Base-by-base conservation (phyloP, 768 basidiomycete genomes). In the Strobilomyces confusus region DNA sequence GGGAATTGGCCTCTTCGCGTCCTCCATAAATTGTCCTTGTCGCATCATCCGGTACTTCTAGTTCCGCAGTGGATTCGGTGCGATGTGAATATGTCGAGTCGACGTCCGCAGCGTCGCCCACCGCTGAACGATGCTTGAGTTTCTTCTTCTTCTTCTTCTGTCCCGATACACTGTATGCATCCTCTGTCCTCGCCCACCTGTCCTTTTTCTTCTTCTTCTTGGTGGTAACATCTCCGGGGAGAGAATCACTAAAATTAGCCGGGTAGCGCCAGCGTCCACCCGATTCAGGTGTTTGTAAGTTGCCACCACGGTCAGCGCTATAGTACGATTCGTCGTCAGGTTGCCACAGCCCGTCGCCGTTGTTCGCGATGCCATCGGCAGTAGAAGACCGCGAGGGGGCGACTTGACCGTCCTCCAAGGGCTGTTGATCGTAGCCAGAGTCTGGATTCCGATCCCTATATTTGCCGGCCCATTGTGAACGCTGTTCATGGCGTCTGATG, bases 391-490 rank as follows among this genome's bases (percentile, higher is more conserved):
- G 64, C 15, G 53, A 44, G 2, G 63, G 60, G n/a, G 48, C 59
- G 62, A 70, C 81, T 67, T 95, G 90, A 3, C 92, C 94, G 49
- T 91, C 92, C 65, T 87, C 94, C 58, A 85, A 76, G 0, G 84
- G 71, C 55, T 84, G 84, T 14, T 80, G 81, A 49, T 90, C 86
- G 19, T 84, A 80, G 1, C 87, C 79, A 3, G 89, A 88, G 29
- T 78, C 70, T 0, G 83, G 77, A 8, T 86, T 77, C 49, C 92
- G 84, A 58, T 95, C 94, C 49, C 89, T 85, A 73, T 91, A 97
- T 51, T 89, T 84, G 51, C 71, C 75, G 12, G 91, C 87, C 95
- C 95, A 98, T 59, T 91, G 87, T 42, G 86, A 90, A 67, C 87
- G 88, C 55, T 78, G 80, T 64, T 86, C 80, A 51, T 87, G 85